These are phyloP conservation scores for Starmerella vitae DNA, from an alignment of 805 yeast genomes.

Conservation along the genomic window DNA sequence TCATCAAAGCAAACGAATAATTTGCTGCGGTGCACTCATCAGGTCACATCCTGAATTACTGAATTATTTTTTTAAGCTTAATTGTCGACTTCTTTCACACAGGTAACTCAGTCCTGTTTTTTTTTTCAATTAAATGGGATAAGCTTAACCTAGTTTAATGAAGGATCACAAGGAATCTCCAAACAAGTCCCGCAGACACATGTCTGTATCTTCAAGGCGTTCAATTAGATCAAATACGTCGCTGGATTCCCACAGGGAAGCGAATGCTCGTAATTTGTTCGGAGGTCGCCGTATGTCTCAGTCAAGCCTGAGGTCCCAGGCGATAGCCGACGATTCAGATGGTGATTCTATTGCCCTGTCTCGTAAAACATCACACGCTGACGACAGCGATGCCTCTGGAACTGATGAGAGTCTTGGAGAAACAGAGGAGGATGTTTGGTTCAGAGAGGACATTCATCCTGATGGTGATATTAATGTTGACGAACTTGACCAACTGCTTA, in stretches of 20 bases:
- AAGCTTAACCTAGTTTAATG: not conserved
- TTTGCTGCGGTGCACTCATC: no score
- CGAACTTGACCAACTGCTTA: conserved; percentile 43
- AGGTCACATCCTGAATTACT: no score
- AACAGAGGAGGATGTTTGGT: conserved; percentile 95
- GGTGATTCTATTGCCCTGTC: conserved; percentile 6
- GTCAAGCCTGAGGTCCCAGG: conserved; percentile 13
- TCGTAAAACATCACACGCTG: conserved; percentile 15
- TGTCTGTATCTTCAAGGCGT: conserved; percentile 11
- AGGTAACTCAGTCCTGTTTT: no score
- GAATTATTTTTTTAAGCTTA: no score
- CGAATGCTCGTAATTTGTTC: not conserved
- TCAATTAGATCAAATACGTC: conserved; percentile 6
- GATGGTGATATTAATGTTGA: conserved; percentile 77
- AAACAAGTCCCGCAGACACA: conserved; percentile 2
- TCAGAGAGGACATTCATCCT: conserved; percentile 52
- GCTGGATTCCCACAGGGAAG: conserved; percentile 4
- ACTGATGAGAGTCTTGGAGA: conserved; percentile 41
- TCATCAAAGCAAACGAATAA: no score
- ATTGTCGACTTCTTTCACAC: no score
- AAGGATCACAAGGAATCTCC: not conserved
- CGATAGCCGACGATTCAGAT: conserved; percentile 6
- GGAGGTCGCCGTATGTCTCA: conserved; percentile 14
- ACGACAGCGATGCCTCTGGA: conserved; percentile 23
- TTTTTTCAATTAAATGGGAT: not conserved